These are phyloP conservation scores for Entomortierella parvispora DNA, from an alignment of 192 early-diverging fungal genomes.

Conservation along the genomic window DNA sequence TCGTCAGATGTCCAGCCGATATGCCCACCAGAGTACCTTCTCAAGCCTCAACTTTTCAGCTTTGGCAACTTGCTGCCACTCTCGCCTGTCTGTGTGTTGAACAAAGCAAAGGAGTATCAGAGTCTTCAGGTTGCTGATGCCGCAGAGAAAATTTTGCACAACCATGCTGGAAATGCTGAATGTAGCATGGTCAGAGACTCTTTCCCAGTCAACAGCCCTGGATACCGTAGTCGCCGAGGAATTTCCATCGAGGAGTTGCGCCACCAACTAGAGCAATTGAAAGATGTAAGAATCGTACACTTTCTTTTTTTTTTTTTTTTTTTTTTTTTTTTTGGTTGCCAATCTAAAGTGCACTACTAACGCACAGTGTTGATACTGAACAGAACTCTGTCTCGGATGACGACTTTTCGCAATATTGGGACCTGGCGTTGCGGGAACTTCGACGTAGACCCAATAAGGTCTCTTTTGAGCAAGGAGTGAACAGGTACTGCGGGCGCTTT, in stretches of 20 bases:
- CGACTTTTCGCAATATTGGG: constrained; percentile 50
- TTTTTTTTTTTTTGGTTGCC: not conserved
- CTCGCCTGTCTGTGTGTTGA: constrained; percentile 45
- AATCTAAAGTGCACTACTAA: not conserved
- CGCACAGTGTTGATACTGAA: not conserved
- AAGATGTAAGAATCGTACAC: no score
- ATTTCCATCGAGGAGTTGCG: constrained; percentile 39
- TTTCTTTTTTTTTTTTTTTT: not conserved
- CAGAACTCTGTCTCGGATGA: constrained; percentile 47
- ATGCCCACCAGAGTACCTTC: constrained; percentile 46
- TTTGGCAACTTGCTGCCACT: constrained; percentile 53
- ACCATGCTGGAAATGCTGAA: constrained; percentile 49
- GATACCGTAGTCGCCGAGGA: constrained; percentile 16
- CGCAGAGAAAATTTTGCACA: constrained; percentile 36
- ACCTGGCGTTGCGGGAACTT: constrained; percentile 42
- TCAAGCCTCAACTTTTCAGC: constrained; percentile 44
- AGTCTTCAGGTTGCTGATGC: constrained; percentile 44
- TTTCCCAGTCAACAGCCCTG: constrained; percentile 13
- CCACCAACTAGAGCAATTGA: constrained; percentile 20
- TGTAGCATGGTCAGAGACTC: constrained; percentile 32
- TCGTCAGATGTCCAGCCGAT: constrained; percentile 22
- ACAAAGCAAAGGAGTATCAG: constrained; percentile 54
- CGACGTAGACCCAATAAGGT: constrained; percentile 28
- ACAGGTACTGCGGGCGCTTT: constrained; percentile 7
- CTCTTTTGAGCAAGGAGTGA: constrained; percentile 23